Evolutionary conservation across 345 rosid species (phyloP), one percentile per base, ranked within the genome.

Genomic region (Hirschfeldia incana): DNA sequence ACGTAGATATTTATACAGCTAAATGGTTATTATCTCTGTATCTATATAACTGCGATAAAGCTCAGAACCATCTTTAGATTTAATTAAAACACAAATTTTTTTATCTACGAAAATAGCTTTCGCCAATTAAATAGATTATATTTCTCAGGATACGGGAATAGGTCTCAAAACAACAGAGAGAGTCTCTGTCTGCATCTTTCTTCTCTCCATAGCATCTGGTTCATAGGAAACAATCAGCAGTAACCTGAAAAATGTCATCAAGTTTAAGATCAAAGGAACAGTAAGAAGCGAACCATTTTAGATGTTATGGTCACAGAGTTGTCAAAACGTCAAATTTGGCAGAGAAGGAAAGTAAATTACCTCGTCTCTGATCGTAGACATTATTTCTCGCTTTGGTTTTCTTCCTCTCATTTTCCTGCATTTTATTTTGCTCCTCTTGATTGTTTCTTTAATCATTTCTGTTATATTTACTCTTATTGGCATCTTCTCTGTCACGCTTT

Each of bases 101-200:
- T 16, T 2, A 12, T 13, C 16, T 46, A 46, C n/a, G 16, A 10
- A 21, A 21, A 21, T 21, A 1, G 21, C 21, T 21, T 21, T 21
- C 21, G 21, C 21, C 21, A 21, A 21, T 21, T 21, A 21, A 21
- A 21, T 21, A 21, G 21, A 21, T 21, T 21, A 78, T 75, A 63
- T 76, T 91, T 94, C 84, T 93, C 86, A 93, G 84, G 75, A 95
- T 85, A 37, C 97, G 97, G 79, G 93, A 93, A 76, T 89, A 93
- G 6, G 91, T 95, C 88, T 88, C 97, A 69, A 95, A 27, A 95
- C 88, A 55, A 93, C 91, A 83, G 96, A 83, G 37, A 95, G 94
- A 53, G 88, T 83, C 65, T 87, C 99, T 3, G 91, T 78, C 74
- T 95, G 97, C 91, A 90, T 91, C 83, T 84, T 86, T 81, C 55